These are phyloP conservation scores for Penicillium pulvis DNA, from an alignment of 495 filamentous ascomycete genomes.

Conservation along the genomic window DNA sequence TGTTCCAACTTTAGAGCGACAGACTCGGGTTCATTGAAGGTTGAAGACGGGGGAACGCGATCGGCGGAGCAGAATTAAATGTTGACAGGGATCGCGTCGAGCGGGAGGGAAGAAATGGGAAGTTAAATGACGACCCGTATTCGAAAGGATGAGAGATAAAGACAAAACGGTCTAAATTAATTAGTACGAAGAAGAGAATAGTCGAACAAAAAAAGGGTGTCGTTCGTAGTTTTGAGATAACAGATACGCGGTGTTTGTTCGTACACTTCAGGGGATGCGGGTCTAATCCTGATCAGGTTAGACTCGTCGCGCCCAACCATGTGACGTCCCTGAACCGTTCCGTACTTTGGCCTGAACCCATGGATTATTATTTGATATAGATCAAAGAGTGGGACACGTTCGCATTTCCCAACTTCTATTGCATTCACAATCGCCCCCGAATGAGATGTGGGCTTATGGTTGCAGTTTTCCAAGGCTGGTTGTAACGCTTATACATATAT, in stretches of 20 bases:
- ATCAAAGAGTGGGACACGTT: background rate
- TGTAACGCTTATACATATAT: too few relatives aligned
- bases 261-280: conserved; percentile 35
- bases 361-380: background rate
- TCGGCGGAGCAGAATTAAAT: conserved; percentile 22
- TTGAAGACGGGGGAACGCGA: conserved; percentile 19
- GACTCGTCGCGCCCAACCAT: conserved; percentile 29
- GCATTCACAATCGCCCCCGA: too few relatives aligned
- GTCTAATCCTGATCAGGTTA: conserved; percentile 25
- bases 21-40: conserved; percentile 37
- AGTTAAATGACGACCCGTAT: conserved; percentile 8
- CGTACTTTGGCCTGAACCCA: background rate
- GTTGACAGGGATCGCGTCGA: conserved; percentile 28
- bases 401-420: too few relatives aligned
- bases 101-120: conserved; percentile 2
- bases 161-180: conserved; percentile 21
- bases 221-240: conserved; percentile 6
- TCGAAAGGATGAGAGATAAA: conserved; percentile 7
- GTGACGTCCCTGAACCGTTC: conserved; percentile 13
- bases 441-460: too few relatives aligned
- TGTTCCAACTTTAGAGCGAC: conserved; percentile 26
- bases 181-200: conserved; percentile 19
- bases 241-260: conserved; percentile 35
- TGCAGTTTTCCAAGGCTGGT: too few relatives aligned
- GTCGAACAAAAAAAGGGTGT: conserved; percentile 12